Base-by-base conservation (phyloP, 106 monocot genomes). In the Agapanthus africanus region DNA sequence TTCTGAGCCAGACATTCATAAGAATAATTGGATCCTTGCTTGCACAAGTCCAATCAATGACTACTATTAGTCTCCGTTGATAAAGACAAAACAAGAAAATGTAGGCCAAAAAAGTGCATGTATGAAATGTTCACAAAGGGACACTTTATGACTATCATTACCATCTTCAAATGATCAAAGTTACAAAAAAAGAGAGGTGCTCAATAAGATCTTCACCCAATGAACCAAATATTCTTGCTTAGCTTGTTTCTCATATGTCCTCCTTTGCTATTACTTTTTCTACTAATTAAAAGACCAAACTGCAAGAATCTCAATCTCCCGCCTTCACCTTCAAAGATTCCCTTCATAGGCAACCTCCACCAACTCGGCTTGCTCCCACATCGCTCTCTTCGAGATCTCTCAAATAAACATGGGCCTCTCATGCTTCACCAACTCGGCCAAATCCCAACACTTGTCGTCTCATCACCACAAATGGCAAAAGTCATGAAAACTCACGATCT, bases 281-380 rank as follows among this genome's bases (percentile, higher is more conserved):
- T 60, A 0, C 27, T 22, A 0, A 11, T 11, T 4, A 18, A 47
- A 9, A 25, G 59, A 13, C 14, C 37, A 22, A 4, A 15, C 7
- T 37, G 31, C 21, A 50, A 36, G 2, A 36, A 30, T 0, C 0
- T 8, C 7, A 21, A 26, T 5, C 36, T 40, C 14, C 70, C 50
- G 0, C 19, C 31, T 60, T 60, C n/a, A n/a, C n/a, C 78, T 85
- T 11, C 85, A 78, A 81, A 13, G 78, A n/a, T n/a, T n/a, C n/a
- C n/a, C 3, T 22, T 77, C 37, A 40, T 77, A 4, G 77, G 80
- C 16, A 75, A 67, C 71, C 31, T 71, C 14, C 71, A 61, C 49
- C 71, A 71, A 16, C 32, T 77, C 1, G 56, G 73, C 26, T 18
- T 54, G 11, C 52, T 31, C 11, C 70, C 78, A 4, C 78, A 78